phyloP scores from a whole-genome alignment of 169 alveolate genomes.

The Besnoitia besnoiti region DNA sequence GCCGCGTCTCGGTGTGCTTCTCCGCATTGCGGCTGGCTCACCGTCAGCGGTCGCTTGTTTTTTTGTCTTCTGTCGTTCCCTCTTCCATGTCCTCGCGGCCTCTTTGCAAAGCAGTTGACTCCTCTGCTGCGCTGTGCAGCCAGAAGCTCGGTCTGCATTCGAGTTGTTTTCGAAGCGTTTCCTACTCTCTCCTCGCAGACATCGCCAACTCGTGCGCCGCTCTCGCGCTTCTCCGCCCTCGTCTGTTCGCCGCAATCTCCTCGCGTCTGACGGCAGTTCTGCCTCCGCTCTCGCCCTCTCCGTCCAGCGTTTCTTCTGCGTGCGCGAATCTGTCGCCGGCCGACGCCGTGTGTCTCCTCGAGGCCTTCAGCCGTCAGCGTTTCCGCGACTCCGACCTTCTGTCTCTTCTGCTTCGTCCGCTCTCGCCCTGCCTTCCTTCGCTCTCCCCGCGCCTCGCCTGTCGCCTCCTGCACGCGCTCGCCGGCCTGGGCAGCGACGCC shows the following conservation, averaged over 20 bases:
- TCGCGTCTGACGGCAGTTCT: not conserved
- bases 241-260: not conserved
- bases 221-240: not conserved
- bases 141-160: too few relatives aligned
- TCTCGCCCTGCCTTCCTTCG: not conserved
- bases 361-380: not conserved
- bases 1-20: not conserved
- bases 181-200: not conserved
- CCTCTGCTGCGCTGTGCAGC: too few relatives aligned
- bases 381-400: not conserved
- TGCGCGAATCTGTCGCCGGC: not conserved
- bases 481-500: not conserved
- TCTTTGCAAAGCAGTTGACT: too few relatives aligned
- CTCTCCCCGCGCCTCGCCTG: conserved; percentile 1
- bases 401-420: not conserved
- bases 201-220: not conserved
- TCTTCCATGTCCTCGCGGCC: too few relatives aligned
- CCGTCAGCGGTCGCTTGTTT: not conserved
- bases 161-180: too few relatives aligned
- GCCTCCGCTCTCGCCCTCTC: not conserved
- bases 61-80: too few relatives aligned
- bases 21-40: not conserved
- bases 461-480: not conserved
- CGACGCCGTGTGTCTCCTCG: not conserved
- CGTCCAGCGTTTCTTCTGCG: not conserved